Evolutionary conservation across 2,329 filamentous ascomycete genomes (phyloP).

Genomic region (Aureobasidium leucospermi): DNA sequence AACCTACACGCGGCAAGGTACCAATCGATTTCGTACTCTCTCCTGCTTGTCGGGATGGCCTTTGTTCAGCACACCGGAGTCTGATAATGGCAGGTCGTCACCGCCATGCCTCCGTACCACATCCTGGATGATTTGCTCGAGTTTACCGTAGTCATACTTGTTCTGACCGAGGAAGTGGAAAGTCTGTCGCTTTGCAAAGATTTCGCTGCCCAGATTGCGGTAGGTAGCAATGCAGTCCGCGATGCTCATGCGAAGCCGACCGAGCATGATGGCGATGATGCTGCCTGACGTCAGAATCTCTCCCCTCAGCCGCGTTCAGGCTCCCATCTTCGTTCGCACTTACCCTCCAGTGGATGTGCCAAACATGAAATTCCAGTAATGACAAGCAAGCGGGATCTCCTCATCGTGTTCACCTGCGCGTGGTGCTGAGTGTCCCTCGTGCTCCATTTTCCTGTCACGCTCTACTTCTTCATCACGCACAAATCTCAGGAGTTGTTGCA

Average conservation of each 20-base stretch:
- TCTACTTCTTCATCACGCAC: slow-evolving; percentile 19
- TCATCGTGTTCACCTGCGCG: neutral
- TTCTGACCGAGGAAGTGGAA: neutral
- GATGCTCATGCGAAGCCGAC: slow-evolving; percentile 17
- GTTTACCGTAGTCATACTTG: neutral
- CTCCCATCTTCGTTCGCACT: slow-evolving; percentile 9
- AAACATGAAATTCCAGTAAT: slow-evolving; percentile 36
- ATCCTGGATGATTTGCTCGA: slow-evolving; percentile 1
- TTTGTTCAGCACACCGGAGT: neutral
- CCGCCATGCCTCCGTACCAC: neutral
- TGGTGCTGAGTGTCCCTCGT: neutral
- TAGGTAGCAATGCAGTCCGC: slow-evolving; percentile 17
- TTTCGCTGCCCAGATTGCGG: neutral
- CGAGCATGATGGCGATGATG: slow-evolving; percentile 20
- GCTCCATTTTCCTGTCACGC: neutral
- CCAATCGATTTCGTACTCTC: neutral
- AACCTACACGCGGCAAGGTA: neutral
- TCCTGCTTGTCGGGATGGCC: neutral
- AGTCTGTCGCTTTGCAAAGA: slow-evolving; percentile 6
- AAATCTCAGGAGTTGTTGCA: slow-evolving; percentile 28
- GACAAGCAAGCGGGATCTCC: slow-evolving; percentile 25
- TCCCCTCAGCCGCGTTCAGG: neutral
- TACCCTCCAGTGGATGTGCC: slow-evolving; percentile 33
- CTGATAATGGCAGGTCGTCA: neutral
- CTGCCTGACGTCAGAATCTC: slow-evolving; percentile 3